Conservation (phyloP, 139 green algal genomes). For the Auxenochlorella pyrenoidosa region DNA sequence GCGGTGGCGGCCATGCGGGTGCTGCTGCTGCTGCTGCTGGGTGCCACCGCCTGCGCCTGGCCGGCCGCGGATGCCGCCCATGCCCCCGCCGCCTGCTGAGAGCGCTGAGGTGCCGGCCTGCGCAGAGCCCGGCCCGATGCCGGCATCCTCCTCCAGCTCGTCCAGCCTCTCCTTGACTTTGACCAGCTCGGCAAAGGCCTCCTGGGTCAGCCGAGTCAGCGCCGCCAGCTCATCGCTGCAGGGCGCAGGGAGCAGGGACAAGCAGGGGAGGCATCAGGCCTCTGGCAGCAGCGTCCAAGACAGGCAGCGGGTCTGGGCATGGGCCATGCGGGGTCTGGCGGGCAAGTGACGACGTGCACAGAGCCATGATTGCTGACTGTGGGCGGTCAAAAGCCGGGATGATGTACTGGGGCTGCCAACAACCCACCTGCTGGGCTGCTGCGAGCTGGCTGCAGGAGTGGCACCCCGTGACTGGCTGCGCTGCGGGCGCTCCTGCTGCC, state of each 20-base stretch:
- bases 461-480: neutral
- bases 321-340: no score
- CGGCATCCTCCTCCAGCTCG: slow-evolving; percentile 34
- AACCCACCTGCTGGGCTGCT: no score
- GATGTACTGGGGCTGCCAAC: no score
- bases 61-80: no score
- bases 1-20: slow-evolving; percentile 15
- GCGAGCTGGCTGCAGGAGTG: neutral
- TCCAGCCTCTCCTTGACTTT: slow-evolving; percentile 43
- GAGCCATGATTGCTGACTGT: no score
- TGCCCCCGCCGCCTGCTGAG: neutral
- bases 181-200: slow-evolving; percentile 60
- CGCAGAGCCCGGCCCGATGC: neutral
- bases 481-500: neutral
- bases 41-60: neutral
- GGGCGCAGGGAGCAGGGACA: neutral
- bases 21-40: slow-evolving; percentile 28
- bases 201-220: slow-evolving; percentile 58
- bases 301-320: no score
- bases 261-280: neutral
- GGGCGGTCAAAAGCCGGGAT: no score
- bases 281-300: no score
- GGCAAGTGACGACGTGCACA: no score
- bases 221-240: slow-evolving; percentile 44
- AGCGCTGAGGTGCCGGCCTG: neutral